phyloP scores from a whole-genome alignment of 2,329 filamentous ascomycete genomes.

The Calonectria pteridis region DNA sequence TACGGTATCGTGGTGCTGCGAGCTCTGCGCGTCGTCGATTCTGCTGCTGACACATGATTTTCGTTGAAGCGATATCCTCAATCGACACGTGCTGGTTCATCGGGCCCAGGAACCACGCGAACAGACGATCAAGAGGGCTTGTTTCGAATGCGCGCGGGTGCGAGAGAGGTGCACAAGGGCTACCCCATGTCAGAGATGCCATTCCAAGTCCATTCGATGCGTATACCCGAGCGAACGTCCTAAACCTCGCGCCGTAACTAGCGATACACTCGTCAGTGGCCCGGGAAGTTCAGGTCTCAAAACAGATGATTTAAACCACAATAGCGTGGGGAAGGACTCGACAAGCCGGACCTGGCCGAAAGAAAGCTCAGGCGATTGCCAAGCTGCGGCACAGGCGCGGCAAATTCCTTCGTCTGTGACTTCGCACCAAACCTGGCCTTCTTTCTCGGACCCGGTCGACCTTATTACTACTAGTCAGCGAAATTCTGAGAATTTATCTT shows the following conservation, averaged over 20 bases:
- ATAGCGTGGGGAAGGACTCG: not conserved
- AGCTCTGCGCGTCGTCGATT: not conserved
- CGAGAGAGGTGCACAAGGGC: constrained; percentile 32
- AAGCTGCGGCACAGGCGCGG: not conserved
- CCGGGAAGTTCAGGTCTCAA: not conserved
- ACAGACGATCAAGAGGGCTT: constrained; percentile 24
- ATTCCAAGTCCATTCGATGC: constrained; percentile 20
- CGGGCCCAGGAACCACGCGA: not conserved
- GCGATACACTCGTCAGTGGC: not conserved
- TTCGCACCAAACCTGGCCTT: not conserved
- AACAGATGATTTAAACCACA: not conserved
- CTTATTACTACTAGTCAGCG: not conserved
- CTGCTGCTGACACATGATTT: not conserved
- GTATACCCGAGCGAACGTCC: constrained; percentile 21
- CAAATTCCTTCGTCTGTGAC: not conserved
- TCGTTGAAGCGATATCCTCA: constrained; percentile 16
- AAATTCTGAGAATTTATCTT: not conserved
- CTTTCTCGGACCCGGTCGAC: not conserved
- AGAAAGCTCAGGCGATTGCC: not conserved
- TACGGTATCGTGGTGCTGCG: constrained; percentile 2
- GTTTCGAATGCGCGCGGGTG: constrained; percentile 31
- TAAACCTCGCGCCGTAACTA: not conserved
- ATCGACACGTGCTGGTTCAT: constrained; percentile 16
- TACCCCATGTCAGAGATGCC: constrained; percentile 30
- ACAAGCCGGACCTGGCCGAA: not conserved